phyloP scores from a whole-genome alignment of 2,329 filamentous ascomycete species.

The Daldinia sp. region DNA sequence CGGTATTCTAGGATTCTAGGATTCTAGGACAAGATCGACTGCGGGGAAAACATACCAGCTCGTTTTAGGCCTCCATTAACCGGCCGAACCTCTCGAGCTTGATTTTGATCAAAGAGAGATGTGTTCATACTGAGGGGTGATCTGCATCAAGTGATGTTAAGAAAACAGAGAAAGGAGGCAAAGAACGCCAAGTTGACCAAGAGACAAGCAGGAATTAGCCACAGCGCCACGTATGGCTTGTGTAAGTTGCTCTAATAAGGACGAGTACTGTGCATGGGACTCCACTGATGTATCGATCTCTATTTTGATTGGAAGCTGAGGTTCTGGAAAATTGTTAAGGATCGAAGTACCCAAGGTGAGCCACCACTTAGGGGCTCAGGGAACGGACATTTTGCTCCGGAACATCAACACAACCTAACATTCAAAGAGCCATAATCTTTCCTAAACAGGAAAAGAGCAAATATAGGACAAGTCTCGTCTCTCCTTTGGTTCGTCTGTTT shows the following conservation, averaged over 20 bases:
- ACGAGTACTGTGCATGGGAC: too few relatives aligned
- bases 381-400: slow-evolving; percentile 36
- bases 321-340: slow-evolving; percentile 38
- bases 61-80: neutral
- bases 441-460: slow-evolving; percentile 19
- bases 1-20: too few relatives aligned
- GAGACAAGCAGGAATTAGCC: slow-evolving; percentile 8
- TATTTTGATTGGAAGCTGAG: slow-evolving; percentile 7
- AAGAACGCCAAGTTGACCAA: neutral
- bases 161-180: neutral
- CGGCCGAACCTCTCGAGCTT: neutral
- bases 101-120: slow-evolving; percentile 8
- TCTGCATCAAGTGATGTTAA: slow-evolving; percentile 8
- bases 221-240: slow-evolving; percentile 14
- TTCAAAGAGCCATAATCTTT: slow-evolving; percentile 6
- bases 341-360: slow-evolving; percentile 27
- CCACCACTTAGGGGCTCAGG: neutral
- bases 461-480: slow-evolving; percentile 7
- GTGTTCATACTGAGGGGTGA: slow-evolving; percentile 16
- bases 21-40: slow-evolving; percentile 27
- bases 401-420: slow-evolving; percentile 5
- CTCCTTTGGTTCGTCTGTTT: slow-evolving; percentile 30
- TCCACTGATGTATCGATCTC: too few relatives aligned
- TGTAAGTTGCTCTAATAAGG: neutral
- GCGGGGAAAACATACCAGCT: slow-evolving; percentile 15